These are phyloP conservation scores for Penicillium olsonii DNA, from an alignment of 2,329 filamentous ascomycete genomes.

Conservation along the genomic window DNA sequence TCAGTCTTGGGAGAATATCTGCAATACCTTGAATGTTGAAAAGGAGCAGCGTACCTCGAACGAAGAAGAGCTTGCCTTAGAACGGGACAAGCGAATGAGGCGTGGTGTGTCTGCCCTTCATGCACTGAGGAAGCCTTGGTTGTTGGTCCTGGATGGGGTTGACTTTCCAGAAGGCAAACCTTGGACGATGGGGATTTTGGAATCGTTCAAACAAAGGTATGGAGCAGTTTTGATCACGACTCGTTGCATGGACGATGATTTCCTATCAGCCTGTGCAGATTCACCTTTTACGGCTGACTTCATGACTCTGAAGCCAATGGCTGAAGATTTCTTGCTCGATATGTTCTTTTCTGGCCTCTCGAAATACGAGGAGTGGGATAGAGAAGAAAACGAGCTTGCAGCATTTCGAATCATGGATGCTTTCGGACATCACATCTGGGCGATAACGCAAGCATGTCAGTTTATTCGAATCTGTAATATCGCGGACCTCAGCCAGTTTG, in stretches of 20 bases:
- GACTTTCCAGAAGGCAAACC: not conserved
- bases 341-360: not conserved
- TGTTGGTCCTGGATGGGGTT: not conserved
- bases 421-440: not conserved
- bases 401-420: not conserved
- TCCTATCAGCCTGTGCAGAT: not conserved
- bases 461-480: not conserved
- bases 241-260: not conserved
- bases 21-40: not conserved
- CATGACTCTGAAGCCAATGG: too few relatives aligned
- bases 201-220: not conserved
- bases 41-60: not conserved
- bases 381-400: not conserved
- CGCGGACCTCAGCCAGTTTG: not conserved
- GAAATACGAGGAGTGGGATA: not conserved
- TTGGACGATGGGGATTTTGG: not conserved
- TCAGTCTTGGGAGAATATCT: not conserved
- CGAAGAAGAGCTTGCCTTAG: not conserved
- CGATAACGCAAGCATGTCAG: not conserved
- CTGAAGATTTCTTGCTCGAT: not conserved
- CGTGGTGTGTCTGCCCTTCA: not conserved
- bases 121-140: not conserved
- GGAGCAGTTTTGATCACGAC: not conserved
- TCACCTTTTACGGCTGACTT: too few relatives aligned
- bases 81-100: too few relatives aligned